Evolutionary conservation across 495 filamentous ascomycete species (phyloP), one percentile per base, ranked within the genome.

Genomic region (Aspergillus taichungensis): DNA sequence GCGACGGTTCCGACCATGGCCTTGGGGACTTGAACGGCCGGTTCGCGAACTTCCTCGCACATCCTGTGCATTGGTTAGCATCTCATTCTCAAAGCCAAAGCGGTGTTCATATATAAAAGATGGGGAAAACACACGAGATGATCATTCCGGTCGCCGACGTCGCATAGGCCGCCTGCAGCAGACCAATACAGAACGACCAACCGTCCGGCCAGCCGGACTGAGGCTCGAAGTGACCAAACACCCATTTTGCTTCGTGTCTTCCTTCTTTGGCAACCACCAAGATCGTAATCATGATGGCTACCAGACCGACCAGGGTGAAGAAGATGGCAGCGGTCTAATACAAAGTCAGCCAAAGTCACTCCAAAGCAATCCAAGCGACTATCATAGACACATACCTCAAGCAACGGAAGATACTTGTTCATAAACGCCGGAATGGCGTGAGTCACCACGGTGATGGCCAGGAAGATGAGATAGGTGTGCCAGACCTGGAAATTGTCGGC

Each of bases 1-100:
- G 63, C 61, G 30, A 84, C 75, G 34, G 72, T 77, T 24, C 67
- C 69, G 24, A 85, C 67, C 69, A 86, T 83, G 40, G 82, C 78
- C 33, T 69, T 69, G 10, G 82, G 82, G 0, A 76, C 82, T 55
- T 76, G 73, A 6, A 74, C 54, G n/a, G 74, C 57, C 4, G 82
- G 74, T 13, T 81, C 66, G 6, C 77, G 79, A 28, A 85, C 82
- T 57, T 85, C 82, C 54, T 59, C 57, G 13, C 67, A 71, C 76
- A 80, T 77, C 11, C 73, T 71, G 3, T 6, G 24, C 8, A 1
- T 13, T 11, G 1, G 24, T 40, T 40, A 8, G 12, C 1, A 30
- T 29, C 6, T 6, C 5, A 8, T 30, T 12, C 14, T 18, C 37
- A 6, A 8, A 0, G 28, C 12, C 24, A 0, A 3, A 3, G 1